Evolutionary conservation across 495 filamentous ascomycete species (phyloP).

Genomic region (Aspergillus ellipticus): DNA sequence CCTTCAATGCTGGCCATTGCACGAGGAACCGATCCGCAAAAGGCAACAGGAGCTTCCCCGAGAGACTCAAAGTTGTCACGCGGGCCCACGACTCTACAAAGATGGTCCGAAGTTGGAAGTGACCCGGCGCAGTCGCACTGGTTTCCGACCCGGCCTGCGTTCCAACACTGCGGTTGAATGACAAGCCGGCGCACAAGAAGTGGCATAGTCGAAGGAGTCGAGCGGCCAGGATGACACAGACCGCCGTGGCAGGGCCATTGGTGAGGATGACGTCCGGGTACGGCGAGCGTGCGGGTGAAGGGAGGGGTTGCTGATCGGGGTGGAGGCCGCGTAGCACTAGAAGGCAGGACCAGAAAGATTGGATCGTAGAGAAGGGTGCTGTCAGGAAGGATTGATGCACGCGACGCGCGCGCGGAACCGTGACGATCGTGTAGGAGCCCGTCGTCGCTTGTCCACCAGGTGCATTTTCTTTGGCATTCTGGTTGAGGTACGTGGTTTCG

Average conservation of each 20-base stretch:
- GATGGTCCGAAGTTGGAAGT: slow-evolving; percentile 61
- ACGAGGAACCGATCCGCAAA: slow-evolving; percentile 70
- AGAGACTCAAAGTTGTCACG: slow-evolving; percentile 72
- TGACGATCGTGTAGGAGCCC: slow-evolving; percentile 50
- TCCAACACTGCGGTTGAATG: background rate
- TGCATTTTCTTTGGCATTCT: slow-evolving; percentile 14
- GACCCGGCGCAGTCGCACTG: background rate
- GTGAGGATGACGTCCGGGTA: slow-evolving; percentile 73
- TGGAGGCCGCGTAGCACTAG: slow-evolving; percentile 41
- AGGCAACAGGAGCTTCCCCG: slow-evolving; percentile 65
- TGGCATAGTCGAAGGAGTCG: slow-evolving; percentile 61
- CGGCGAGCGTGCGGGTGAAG: slow-evolving; percentile 14
- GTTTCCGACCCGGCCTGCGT: background rate
- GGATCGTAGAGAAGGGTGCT: slow-evolving; percentile 56
- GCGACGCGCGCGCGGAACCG: slow-evolving; percentile 64
- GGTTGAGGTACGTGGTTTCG: slow-evolving; percentile 37
- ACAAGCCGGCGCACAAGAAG: slow-evolving; percentile 10
- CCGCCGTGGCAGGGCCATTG: slow-evolving; percentile 85
- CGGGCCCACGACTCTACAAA: slow-evolving; percentile 93
- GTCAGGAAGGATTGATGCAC: slow-evolving; percentile 76
- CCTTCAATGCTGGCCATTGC: slow-evolving; percentile 63
- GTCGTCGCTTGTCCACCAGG: background rate
- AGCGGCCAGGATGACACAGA: slow-evolving; percentile 70
- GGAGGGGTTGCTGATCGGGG: slow-evolving; percentile 25
- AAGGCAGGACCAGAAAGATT: slow-evolving; percentile 51